Conservation (phyloP, 345 rosid species). For the Lepidium africanum region DNA sequence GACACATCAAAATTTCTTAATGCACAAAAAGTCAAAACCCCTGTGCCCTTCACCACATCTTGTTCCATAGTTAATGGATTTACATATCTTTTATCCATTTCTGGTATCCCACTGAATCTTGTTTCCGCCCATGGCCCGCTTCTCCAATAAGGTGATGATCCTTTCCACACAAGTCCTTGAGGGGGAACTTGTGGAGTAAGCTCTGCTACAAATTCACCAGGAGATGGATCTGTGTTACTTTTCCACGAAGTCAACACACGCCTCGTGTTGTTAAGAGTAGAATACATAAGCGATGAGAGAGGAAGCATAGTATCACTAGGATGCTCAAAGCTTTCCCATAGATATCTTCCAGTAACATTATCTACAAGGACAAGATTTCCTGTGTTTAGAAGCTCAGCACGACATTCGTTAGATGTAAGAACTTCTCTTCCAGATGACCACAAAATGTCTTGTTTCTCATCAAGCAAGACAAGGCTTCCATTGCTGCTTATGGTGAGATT, state of each 20-base stretch:
- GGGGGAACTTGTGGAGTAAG: background rate
- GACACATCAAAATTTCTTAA: background rate
- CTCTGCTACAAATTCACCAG: background rate
- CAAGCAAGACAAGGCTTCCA: conserved; percentile 3
- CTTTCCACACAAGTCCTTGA: conserved; percentile 1
- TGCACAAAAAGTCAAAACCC: background rate
- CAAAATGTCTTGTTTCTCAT: background rate
- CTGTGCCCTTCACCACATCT: background rate
- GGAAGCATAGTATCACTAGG: conserved; percentile 10
- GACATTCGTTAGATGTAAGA: background rate
- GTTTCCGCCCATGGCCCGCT: conserved; percentile 8
- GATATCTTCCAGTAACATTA: background rate
- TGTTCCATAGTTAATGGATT: background rate
- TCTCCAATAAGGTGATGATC: conserved; percentile 16
- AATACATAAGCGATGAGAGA: background rate
- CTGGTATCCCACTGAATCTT: conserved; percentile 4
- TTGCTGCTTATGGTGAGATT: background rate
- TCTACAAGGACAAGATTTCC: conserved; percentile 8
- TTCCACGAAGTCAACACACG: conserved; percentile 7
- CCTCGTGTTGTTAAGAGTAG: background rate
- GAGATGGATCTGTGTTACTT: conserved; percentile 8
- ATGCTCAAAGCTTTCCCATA: conserved; percentile 12
- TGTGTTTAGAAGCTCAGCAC: background rate
- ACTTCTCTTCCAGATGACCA: background rate
- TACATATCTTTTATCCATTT: background rate